A percentile compares a stretch with the other conserved stretches of the same genome.
These are phyloP conservation scores for Diospyros kaki DNA, from an alignment of 148 eudicot species.

Conservation along the genomic window DNA sequence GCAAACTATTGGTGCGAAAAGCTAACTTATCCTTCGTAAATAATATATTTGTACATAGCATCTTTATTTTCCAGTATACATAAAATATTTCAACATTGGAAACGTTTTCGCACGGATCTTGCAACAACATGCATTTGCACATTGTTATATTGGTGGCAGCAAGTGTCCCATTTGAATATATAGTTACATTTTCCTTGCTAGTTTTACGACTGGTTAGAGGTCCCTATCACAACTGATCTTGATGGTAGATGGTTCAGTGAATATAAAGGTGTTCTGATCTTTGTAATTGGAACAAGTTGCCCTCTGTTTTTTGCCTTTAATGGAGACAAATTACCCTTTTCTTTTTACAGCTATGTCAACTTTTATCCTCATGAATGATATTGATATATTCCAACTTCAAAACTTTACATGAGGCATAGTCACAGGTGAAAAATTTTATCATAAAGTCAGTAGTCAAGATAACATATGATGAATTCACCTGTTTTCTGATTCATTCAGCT, in stretches of 20 bases:
- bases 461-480: neutral
- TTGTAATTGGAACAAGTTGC: neutral
- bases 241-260: neutral
- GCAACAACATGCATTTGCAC: neutral
- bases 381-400: neutral
- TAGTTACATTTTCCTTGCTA: neutral
- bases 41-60: neutral
- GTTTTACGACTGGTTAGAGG: neutral
- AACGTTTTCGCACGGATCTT: neutral
- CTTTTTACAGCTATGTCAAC: too few species aligned
- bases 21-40: neutral
- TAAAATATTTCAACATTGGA: neutral
- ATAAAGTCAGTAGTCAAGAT: neutral
- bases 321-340: neutral
- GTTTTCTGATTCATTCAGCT: neutral
- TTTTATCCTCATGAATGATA: neutral
- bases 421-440: neutral
- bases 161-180: neutral
- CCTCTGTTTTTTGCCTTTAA: neutral
- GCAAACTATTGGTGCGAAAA: slow-evolving; percentile 73
- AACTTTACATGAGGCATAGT: too few species aligned
- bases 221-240: neutral
- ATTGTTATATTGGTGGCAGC: neutral
- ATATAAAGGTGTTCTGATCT: neutral
- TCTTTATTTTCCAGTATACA: neutral